phyloP scores from a whole-genome alignment of 2,329 filamentous ascomycete species.

The Cladosporium halotolerans region DNA sequence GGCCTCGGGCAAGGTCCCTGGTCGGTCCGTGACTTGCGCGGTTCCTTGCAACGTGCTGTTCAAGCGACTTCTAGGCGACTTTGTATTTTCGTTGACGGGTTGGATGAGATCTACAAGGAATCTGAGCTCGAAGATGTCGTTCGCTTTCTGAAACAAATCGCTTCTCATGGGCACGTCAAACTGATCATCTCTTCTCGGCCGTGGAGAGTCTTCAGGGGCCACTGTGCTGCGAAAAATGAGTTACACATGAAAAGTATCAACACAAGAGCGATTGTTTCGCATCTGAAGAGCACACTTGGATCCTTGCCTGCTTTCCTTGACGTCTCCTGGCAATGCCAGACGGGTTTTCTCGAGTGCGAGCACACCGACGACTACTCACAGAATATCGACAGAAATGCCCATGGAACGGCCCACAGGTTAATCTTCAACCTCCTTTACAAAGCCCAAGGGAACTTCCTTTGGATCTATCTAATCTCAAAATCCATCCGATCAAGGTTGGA shows the following conservation, averaged over 20 bases:
- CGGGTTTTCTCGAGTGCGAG: not conserved
- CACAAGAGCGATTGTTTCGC: not conserved
- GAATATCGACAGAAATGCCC: not conserved
- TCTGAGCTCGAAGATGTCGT: not conserved
- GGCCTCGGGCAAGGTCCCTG: not conserved
- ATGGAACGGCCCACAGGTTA: not conserved
- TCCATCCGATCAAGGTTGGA: not conserved
- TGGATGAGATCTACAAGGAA: not conserved
- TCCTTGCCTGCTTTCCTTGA: not conserved
- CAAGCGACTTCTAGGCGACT: not conserved
- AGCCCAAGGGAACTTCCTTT: not conserved
- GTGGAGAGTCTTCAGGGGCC: not conserved
- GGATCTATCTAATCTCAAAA: not conserved
- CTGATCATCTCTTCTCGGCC: not conserved
- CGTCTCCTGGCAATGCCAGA: not conserved
- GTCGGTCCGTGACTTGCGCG: not conserved
- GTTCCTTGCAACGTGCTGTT: not conserved
- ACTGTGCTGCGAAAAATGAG: not conserved
- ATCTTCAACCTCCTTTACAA: not conserved
- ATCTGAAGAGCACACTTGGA: not conserved
- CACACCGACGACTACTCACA: too few relatives aligned
- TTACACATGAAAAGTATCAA: not conserved
- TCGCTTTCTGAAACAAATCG: not conserved
- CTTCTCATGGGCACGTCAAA: not conserved
- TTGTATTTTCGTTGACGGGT: not conserved